Evolutionary conservation across 1,284 basidiomycete species (phyloP).

Genomic region (Trichosporon ovoides): DNA sequence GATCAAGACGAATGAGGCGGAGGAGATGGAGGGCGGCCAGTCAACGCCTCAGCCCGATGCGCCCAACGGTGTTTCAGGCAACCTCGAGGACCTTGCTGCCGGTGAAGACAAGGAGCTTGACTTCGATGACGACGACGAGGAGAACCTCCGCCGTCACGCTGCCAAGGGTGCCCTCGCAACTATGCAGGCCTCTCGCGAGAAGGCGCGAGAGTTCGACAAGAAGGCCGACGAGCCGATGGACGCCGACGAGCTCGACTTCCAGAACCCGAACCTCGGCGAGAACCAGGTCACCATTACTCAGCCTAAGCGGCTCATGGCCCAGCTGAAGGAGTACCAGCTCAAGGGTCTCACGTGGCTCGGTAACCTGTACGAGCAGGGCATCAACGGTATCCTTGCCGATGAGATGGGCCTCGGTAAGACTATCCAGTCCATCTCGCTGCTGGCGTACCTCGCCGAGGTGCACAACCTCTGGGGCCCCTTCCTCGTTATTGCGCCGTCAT

Average conservation of each 20-base stretch:
- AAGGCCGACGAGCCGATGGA: conserved; percentile 61
- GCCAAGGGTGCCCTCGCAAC: conserved; percentile 86
- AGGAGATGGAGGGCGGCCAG: conserved; percentile 60
- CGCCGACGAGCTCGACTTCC: conserved; percentile 93
- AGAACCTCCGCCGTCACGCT: conserved; percentile 84
- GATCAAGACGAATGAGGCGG: conserved; percentile 89
- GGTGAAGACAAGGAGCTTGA: conserved; percentile 71
- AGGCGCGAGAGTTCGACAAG: conserved; percentile 79
- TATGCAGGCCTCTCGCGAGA: conserved; percentile 70
- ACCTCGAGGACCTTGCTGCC: conserved; percentile 51
- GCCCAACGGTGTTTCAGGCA: conserved; percentile 27
- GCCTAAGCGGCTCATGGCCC: conserved; percentile 93
- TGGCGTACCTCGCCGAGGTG: conserved; percentile 93
- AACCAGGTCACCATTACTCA: conserved; percentile 82
- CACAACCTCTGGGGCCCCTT: conserved; percentile 99
- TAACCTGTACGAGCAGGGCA: conserved; percentile 97
- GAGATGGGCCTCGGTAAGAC: conserved; percentile 99
- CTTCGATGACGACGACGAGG: conserved; percentile 91
- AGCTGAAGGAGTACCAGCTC: conserved; percentile 96
- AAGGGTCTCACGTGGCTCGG: conserved; percentile 98
- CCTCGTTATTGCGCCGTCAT: conserved; percentile 96
- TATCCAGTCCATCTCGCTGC: conserved; percentile 94
- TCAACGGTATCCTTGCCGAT: conserved; percentile 96
- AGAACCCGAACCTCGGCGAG: conserved; percentile 91
- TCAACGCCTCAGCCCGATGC: conserved; percentile 19